Base-by-base conservation (phyloP, 2,329 filamentous ascomycete genomes). In the Ophiostoma pallidulum region DNA sequence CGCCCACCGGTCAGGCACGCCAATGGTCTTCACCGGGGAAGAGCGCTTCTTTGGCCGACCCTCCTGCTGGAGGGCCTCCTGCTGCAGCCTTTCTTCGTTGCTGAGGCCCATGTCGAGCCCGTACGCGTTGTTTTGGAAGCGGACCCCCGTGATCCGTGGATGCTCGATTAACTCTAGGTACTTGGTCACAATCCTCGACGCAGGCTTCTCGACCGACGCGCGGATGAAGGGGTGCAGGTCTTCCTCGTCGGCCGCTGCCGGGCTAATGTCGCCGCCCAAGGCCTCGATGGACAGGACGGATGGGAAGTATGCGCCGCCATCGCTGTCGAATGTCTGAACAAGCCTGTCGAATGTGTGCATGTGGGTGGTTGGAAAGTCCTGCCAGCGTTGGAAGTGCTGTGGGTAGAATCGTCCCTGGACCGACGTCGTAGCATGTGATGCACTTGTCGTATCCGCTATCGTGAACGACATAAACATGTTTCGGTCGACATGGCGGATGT, bases 181-280 rank as follows among this genome's bases (percentile, higher is more conserved):
- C 14, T 26, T 3, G 7, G 37, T 16, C 3, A 46, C 33, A 8
- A 47, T 13, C 13, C 8, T 12, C 12, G 32, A 16, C 10, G 47
- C 47, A 3, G 47, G 47, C 38, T 41, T 49, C 42, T 49, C 47
- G 14, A 49, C 38, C 13, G 47, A 29, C 6, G 38, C 18, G 22
- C 42, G 42, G 37, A 49, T 41, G 31, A 51, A 43, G 24, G 33
- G 41, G 2, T 42, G 47, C 32, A 50, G 20, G 39, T 50, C 44
- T 19, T 18, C 12, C 43, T 47, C 48, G 48, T 50, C 48, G 8
- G 7, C 13, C 8, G 33, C 31, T 19, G 4, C 32, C 22, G 48
- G 43, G 13, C 38, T 35, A 13, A 46, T 13, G 31, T 50, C 42
- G 20, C 36, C 28, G 47, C 47, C 19, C 14, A 41, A 8, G 18